Base-by-base conservation (phyloP, 257 asterid species). In the Fraxinus excelsior region DNA sequence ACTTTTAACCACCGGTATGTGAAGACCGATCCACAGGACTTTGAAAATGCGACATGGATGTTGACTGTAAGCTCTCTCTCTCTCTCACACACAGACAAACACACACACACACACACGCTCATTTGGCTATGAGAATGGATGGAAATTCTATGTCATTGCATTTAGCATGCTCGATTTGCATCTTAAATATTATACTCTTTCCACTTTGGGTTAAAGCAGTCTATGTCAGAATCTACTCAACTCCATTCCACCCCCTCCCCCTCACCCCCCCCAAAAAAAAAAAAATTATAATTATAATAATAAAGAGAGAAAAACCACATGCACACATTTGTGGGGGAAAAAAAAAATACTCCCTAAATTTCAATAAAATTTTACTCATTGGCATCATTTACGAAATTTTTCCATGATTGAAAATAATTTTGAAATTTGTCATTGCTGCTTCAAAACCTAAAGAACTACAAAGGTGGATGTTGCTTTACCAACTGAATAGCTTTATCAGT, bases 1-100 rank as follows among this genome's bases (percentile, higher is more conserved):
- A 80, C 89, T 71, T 85, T 85, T 76, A 82, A 85, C 70, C 89
- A 85, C 64, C 84, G 89, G n/a, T 85, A 85, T 76, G 89, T 85
- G 64, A 85, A 80, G 58, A 73, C 89, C 51, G 77, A 83, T 70
- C 85, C 87, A 26, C 87, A 80, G 60, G 87, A 82, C 74, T 83
- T 85, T 35, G 85, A 82, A 42, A 83, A 82, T 46, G 86, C 85
- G 37, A 84, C 86, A 72, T 86, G 88, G 86, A 84, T 86, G 88
- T 67, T 86, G 75, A 82, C 84, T 7, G 86, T 86, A 58, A 70
- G 87, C 26, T 38, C 12, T 72, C 78, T 60, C 73, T 70, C 19
- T 46, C 37, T 69, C 28, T 78, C 64, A 7, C 69, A 2, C 77
- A 9, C 68, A 26, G 19, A 62, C 68, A 29, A 3, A 29, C 2